phyloP scores from a whole-genome alignment of 2,329 filamentous ascomycete genomes.

The Truncatella angustata region DNA sequence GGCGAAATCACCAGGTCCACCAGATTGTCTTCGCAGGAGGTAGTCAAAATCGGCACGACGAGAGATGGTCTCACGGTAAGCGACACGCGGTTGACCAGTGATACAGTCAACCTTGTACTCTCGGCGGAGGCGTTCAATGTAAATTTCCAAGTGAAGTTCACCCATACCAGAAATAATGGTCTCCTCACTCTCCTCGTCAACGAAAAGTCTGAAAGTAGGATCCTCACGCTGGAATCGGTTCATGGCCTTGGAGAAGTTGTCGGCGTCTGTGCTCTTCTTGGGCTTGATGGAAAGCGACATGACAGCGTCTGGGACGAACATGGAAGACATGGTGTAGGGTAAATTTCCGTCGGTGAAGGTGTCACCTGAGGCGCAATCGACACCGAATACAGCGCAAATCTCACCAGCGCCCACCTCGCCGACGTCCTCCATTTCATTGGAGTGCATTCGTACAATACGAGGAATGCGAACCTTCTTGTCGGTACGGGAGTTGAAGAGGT shows the following conservation, averaged over 20 bases:
- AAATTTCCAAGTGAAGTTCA: constrained; percentile 94
- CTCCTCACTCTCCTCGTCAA: constrained; percentile 89
- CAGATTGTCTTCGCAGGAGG: constrained; percentile 90
- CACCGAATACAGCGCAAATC: constrained; percentile 97
- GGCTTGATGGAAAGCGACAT: constrained; percentile 97
- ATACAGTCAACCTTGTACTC: constrained; percentile 96
- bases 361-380: constrained; percentile 96
- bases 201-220: constrained; percentile 92
- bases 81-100: constrained; percentile 95
- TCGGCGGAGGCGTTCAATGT: constrained; percentile 92
- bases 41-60: constrained; percentile 83
- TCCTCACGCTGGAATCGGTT: constrained; percentile 98
- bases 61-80: constrained; percentile 92
- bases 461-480: constrained; percentile 97
- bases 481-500: constrained; percentile 89
- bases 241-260: constrained; percentile 98
- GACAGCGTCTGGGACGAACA: constrained; percentile 97
- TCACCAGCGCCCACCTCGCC: constrained; percentile 90
- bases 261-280: constrained; percentile 85
- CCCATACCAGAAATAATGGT: constrained; percentile 99
- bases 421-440: constrained; percentile 98
- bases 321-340: constrained; percentile 94
- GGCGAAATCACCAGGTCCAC: constrained; percentile 93
- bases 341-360: constrained; percentile 94
- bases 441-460: constrained; percentile 98